Percentiles rank a stretch among this genome's conserved stretches.
Evolutionary conservation across 805 yeast species (phyloP).

Genomic region (Ogataea nonfermentans): DNA sequence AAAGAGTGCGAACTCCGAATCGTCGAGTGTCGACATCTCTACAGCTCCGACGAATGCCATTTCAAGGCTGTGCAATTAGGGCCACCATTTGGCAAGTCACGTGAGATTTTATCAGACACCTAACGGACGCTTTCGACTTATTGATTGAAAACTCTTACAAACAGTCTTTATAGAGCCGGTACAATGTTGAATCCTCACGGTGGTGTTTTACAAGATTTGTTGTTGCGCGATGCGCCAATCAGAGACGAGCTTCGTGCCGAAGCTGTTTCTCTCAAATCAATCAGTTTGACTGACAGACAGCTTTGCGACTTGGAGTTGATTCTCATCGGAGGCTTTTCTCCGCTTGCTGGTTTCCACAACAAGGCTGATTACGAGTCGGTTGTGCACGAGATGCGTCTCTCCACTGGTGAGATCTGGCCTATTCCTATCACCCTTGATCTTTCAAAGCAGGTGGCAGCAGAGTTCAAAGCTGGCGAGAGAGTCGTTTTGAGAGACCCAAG

Average conservation of each 20-base stretch:
- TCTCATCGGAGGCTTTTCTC: constrained; percentile 93
- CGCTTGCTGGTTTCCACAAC: constrained; percentile 63
- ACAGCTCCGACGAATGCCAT: constrained; percentile 12
- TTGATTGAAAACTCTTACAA: constrained; percentile 1
- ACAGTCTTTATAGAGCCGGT: neutral
- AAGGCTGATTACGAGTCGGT: constrained; percentile 69
- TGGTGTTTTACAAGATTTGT: constrained; percentile 80
- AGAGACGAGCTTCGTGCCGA: constrained; percentile 57
- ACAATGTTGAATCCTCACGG: constrained; percentile 86
- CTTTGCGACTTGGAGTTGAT: constrained; percentile 91
- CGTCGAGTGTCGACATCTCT: constrained; percentile 52
- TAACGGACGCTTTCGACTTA: neutral
- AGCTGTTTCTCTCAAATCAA: constrained; percentile 47
- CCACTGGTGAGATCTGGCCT: constrained; percentile 81
- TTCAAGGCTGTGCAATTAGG: constrained; percentile 8
- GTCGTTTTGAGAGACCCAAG: constrained; percentile 77
- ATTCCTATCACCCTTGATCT: constrained; percentile 92
- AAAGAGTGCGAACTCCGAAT: constrained; percentile 70
- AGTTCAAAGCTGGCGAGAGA: constrained; percentile 54
- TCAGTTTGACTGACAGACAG: constrained; percentile 76
- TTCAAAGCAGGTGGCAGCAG: constrained; percentile 44
- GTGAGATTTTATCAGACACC: constrained; percentile 11
- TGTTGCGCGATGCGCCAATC: constrained; percentile 72
- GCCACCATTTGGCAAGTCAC: constrained; percentile 6
- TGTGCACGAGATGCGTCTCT: constrained; percentile 64